phyloP scores from a whole-genome alignment of 2,329 filamentous ascomycete species.

The Orbilia blumenaviensis region DNA sequence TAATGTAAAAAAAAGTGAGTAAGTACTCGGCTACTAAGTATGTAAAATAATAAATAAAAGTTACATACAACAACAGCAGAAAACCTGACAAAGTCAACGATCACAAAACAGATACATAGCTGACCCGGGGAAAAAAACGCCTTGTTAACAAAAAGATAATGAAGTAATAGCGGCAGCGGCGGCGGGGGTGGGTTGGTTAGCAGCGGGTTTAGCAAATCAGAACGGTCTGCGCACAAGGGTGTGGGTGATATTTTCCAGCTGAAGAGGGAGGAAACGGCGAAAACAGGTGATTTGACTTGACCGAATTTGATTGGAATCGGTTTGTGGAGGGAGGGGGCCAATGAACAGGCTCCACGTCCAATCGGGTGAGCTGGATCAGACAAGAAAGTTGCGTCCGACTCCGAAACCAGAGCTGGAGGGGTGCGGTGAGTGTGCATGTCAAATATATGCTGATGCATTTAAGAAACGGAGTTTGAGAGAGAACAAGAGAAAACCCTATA shows the following conservation, averaged over 20 bases:
- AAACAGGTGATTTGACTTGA: background rate
- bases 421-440: too few species aligned
- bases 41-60: too few species aligned
- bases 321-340: conserved; percentile 29
- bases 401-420: background rate
- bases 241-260: conserved; percentile 13
- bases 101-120: too few species aligned
- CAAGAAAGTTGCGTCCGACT: background rate
- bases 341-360: conserved; percentile 47
- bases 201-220: conserved; percentile 25
- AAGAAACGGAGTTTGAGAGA: conserved; percentile 5
- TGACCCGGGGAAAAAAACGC: background rate
- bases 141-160: too few species aligned
- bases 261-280: background rate
- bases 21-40: too few species aligned
- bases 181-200: too few species aligned
- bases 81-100: too few species aligned
- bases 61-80: too few species aligned
- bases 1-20: too few species aligned
- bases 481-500: conserved; percentile 19
- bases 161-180: background rate
- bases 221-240: background rate
- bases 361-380: conserved; percentile 30
- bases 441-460: background rate
- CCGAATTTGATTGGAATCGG: too few species aligned